Percentiles rank a stretch among this genome's conserved stretches.
Conservation (phyloP, 441 rosid genomes). For the Breynia disticha region DNA sequence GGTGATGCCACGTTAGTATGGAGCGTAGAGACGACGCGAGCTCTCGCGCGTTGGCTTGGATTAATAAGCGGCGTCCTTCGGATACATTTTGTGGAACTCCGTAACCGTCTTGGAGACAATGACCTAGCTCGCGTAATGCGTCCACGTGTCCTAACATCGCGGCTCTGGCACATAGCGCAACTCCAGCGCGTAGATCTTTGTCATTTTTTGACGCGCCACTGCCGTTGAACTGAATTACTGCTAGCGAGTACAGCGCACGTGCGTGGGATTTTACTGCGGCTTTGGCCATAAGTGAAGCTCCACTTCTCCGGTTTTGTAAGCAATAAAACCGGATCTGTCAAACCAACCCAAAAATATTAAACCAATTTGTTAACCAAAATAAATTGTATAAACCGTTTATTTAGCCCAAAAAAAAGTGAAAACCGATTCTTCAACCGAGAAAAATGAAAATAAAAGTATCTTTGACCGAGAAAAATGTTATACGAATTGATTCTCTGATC, state of each 20-base stretch:
- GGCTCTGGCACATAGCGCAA: slow-evolving; percentile 68
- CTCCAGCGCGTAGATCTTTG: slow-evolving; percentile 68
- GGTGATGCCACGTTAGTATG: slow-evolving; percentile 12
- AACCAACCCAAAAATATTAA: too few species aligned
- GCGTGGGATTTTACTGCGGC: slow-evolving; percentile 76
- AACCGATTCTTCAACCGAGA: too few species aligned
- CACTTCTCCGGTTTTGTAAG: slow-evolving; percentile 44
- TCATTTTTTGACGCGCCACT: slow-evolving; percentile 64
- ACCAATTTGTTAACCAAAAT: too few species aligned
- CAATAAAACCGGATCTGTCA: slow-evolving; percentile 87
- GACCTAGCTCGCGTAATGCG: slow-evolving; percentile 79
- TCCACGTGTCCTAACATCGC: slow-evolving; percentile 66
- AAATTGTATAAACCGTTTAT: too few species aligned
- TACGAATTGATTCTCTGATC: too few species aligned
- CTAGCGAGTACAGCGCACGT: slow-evolving; percentile 66
- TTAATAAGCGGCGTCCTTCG: slow-evolving; percentile 59
- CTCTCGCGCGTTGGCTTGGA: slow-evolving; percentile 80
- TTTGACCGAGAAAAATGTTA: too few species aligned
- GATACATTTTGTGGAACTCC: slow-evolving; percentile 48
- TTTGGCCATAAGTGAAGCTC: slow-evolving; percentile 72
- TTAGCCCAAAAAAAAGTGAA: too few species aligned
- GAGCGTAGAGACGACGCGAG: slow-evolving; percentile 31
- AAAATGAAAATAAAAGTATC: too few species aligned
- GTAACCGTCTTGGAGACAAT: slow-evolving; percentile 91
- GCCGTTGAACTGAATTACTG: slow-evolving; percentile 87